Evolutionary conservation across 2,329 filamentous ascomycete genomes (phyloP), one percentile per base, ranked within the genome.

Genomic region (Anthostomella pinea): DNA sequence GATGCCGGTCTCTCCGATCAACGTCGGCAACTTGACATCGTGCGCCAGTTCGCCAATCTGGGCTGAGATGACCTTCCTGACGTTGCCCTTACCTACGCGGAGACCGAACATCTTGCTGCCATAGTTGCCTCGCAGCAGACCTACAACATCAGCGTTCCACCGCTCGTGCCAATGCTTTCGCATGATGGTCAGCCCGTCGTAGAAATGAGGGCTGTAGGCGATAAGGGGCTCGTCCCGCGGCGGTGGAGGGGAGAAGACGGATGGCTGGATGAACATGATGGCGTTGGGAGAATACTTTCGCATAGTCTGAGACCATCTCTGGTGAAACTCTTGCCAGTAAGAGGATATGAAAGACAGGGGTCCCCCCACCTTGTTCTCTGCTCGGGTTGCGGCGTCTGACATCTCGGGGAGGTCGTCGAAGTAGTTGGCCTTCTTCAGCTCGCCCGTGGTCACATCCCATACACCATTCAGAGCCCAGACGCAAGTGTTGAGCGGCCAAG

Each of bases 381-480:
- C 20, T 10, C 30, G 18, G 3, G 35, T 30, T 8, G 38, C 40
- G 9, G 43, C 37, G 0, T 18, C 15, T 5, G 37, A 39, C 3
- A 17, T 41, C 2, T 30, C 15, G 8, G 49, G 49, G 3, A 43
- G 22, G 9, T 37, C 34, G 11, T 36, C 32, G 21, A 54, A 54
- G 33, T 53, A 51, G 17, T 42, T 36, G 3, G 42, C 30, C 8
- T 41, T 38, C 13, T 21, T 32, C n/a, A 52, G 40, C 18, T 46
- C 36, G 9, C 49, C 51, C 2, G 43, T 45, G 10, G 38, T 27
- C 5, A 29, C 4, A 19, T 49, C 42, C 49, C 49, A 54, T 2
- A 54, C 46, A 8, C 36, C 48, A 29, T 54, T 45, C n/a, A 51
- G 37, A 11, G 48, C 48, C 51, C 51, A 54, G n/a, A 53, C 33